Percentiles rank a stretch among this genome's conserved stretches.
phyloP scores from a whole-genome alignment of 495 filamentous ascomycete genomes.

The Aspergillus panamensis region DNA sequence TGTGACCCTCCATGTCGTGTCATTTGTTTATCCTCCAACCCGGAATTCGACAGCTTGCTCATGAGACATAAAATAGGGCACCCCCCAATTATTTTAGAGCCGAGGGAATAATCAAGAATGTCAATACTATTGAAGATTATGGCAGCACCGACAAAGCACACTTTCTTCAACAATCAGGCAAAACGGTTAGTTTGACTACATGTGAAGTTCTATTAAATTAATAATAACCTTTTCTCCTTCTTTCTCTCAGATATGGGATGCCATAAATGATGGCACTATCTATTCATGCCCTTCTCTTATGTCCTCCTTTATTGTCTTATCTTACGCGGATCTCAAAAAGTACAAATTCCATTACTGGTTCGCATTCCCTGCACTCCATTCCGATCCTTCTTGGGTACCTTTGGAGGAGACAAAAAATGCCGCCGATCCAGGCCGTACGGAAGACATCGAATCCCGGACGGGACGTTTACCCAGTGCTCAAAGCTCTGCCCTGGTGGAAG shows the following conservation, averaged over 20 bases:
- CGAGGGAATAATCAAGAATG: slow-evolving; percentile 91
- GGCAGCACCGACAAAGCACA: slow-evolving; percentile 66
- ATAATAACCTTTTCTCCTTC: background rate
- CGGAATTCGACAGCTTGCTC: background rate
- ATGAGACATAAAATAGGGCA: slow-evolving; percentile 49
- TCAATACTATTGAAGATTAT: slow-evolving; percentile 95
- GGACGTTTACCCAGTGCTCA: slow-evolving; percentile 59
- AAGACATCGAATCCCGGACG: slow-evolving; percentile 21
- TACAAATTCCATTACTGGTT: slow-evolving; percentile 95
- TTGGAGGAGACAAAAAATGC: slow-evolving; percentile 14
- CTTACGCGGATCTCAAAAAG: slow-evolving; percentile 95
- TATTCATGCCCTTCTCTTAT: slow-evolving; percentile 90
- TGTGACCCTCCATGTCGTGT: background rate
- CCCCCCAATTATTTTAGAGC: slow-evolving; percentile 71
- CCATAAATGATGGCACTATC: slow-evolving; percentile 91
- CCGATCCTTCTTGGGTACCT: slow-evolving; percentile 73
- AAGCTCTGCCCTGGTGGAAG: slow-evolving; percentile 68
- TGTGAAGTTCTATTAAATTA: background rate
- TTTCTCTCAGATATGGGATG: slow-evolving; percentile 79
- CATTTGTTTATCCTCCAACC: background rate
- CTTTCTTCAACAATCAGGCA: slow-evolving; percentile 69
- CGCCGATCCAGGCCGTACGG: background rate
- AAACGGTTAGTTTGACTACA: slow-evolving; percentile 55
- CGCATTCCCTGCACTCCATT: slow-evolving; percentile 88
- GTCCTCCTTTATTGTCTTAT: slow-evolving; percentile 79